Evolutionary conservation across 148 eudicot species (phyloP).

Genomic region (Cornus controversa): DNA sequence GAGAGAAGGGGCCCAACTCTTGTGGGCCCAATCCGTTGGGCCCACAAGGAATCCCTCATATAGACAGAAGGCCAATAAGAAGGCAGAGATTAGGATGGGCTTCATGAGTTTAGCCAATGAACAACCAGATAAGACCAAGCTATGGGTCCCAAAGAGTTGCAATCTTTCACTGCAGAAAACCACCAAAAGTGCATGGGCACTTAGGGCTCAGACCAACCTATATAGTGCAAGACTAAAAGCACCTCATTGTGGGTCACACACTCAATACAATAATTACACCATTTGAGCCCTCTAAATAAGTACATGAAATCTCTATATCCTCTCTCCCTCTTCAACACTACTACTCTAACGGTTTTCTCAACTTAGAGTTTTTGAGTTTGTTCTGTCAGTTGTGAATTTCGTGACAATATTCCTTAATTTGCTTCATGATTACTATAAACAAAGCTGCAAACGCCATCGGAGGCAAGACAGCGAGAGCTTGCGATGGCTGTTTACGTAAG

Average conservation of each 20-base stretch:
- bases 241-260: slow-evolving; percentile 8
- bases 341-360: background rate
- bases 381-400: background rate
- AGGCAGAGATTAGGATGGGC: slow-evolving; percentile 19
- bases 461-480: slow-evolving; percentile 55
- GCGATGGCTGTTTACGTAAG: slow-evolving; percentile 53
- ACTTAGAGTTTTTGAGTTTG: background rate
- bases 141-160: slow-evolving; percentile 7
- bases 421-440: slow-evolving; percentile 8
- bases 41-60: slow-evolving; percentile 24
- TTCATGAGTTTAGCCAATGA: slow-evolving; percentile 27
- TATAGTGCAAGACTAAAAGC: slow-evolving; percentile 17
- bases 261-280: slow-evolving; percentile 14
- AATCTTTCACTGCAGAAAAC: slow-evolving; percentile 5
- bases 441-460: slow-evolving; percentile 38
- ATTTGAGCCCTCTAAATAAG: slow-evolving; percentile 4
- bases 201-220: background rate
- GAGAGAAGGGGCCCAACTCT: background rate
- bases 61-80: slow-evolving; percentile 26
- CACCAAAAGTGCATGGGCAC: slow-evolving; percentile 18
- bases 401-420: background rate
- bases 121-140: slow-evolving; percentile 15
- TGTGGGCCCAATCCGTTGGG: background rate
- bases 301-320: slow-evolving; percentile 3
- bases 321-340: background rate